These are phyloP conservation scores for Tubosaeta sp. DNA, from an alignment of 768 basidiomycete genomes.

Conservation along the genomic window DNA sequence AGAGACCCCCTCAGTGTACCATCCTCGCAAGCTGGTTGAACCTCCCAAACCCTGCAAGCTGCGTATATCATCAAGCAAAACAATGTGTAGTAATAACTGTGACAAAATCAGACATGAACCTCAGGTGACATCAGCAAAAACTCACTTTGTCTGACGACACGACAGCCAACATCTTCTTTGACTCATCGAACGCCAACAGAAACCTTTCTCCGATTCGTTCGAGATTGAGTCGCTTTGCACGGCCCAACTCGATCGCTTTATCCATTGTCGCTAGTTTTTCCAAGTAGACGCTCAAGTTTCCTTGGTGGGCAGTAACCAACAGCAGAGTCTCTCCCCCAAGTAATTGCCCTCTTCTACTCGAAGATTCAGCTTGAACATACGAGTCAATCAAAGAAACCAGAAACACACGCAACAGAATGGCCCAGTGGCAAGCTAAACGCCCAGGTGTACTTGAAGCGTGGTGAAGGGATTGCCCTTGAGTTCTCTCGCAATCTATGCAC, in stretches of 20 bases:
- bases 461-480: conserved; percentile 18
- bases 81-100: too few species aligned
- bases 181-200: conserved; percentile 49
- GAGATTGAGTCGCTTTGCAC: too few species aligned
- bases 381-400: neutral
- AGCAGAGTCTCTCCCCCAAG: conserved; percentile 39
- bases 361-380: neutral
- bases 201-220: conserved; percentile 45
- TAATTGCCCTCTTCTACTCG: conserved; percentile 35
- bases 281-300: conserved; percentile 36
- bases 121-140: too few species aligned
- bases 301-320: conserved; percentile 37
- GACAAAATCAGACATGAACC: neutral
- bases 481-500: conserved; percentile 24
- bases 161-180: conserved; percentile 44
- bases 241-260: conserved; percentile 23
- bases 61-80: conserved; percentile 44
- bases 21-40: conserved; percentile 36
- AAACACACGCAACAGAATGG: conserved; percentile 15
- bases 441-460: conserved; percentile 12
- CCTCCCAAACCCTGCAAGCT: conserved; percentile 39
- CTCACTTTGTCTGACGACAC: conserved; percentile 40
- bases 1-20: conserved; percentile 34
- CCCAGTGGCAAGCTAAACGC: conserved; percentile 19
- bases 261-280: conserved; percentile 33